These are phyloP conservation scores for Quercus parvula DNA, from an alignment of 306 rosid genomes.

Conservation along the genomic window DNA sequence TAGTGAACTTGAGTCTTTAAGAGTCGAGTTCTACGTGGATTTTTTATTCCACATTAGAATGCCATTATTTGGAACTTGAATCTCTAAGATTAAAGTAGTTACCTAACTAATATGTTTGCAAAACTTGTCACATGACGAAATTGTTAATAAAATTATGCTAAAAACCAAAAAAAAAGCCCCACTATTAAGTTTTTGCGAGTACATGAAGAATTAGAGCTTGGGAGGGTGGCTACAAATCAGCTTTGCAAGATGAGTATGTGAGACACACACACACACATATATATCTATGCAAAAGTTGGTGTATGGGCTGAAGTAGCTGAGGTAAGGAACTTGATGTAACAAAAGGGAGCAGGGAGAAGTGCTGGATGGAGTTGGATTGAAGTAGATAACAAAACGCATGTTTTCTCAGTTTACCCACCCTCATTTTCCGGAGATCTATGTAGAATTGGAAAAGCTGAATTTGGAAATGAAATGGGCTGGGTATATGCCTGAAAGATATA, in stretches of 20 bases:
- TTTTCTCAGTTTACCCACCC: conserved; percentile 37
- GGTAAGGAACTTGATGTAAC: conserved; percentile 46
- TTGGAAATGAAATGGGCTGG: background rate
- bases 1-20: too few relatives aligned
- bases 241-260: conserved; percentile 47
- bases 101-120: too few relatives aligned
- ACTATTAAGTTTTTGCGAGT: conserved; percentile 47
- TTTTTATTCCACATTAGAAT: too few relatives aligned
- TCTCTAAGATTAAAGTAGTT: too few relatives aligned
- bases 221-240: conserved; percentile 49
- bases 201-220: conserved; percentile 54
- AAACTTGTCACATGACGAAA: too few relatives aligned
- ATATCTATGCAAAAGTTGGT: conserved; percentile 48
- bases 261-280: background rate
- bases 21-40: too few relatives aligned
- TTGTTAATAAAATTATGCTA: too few relatives aligned
- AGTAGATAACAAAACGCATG: conserved; percentile 35
- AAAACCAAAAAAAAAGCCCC: conserved; percentile 22
- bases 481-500: too few relatives aligned
- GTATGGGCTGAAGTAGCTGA: conserved; percentile 50
- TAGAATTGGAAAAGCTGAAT: background rate
- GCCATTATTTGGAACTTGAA: too few relatives aligned
- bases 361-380: conserved; percentile 55
- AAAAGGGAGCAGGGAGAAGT: conserved; percentile 29
- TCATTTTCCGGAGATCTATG: background rate